phyloP scores from a whole-genome alignment of 208 protist genomes.

The Leishmania lainsoni region DNA sequence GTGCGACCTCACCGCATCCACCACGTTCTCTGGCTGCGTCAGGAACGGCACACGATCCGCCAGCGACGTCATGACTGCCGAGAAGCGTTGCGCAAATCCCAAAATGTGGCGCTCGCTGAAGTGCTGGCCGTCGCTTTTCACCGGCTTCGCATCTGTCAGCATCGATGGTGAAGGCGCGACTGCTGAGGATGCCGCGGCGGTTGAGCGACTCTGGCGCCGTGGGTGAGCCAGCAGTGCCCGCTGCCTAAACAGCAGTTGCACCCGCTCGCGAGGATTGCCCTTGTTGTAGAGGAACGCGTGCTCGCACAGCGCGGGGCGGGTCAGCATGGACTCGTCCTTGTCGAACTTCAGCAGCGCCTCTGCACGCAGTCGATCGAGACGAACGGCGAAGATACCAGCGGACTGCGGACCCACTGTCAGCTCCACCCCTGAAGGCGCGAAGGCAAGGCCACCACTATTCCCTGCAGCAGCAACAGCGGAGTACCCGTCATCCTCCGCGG shows the following conservation, averaged over 20 bases:
- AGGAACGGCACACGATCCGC: slow-evolving; percentile 40
- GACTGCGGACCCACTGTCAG: slow-evolving; percentile 40
- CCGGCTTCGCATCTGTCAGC: slow-evolving; percentile 32
- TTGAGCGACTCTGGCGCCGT: slow-evolving; percentile 10
- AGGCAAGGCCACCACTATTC: background rate
- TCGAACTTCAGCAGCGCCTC: slow-evolving; percentile 66
- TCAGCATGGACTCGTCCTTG: slow-evolving; percentile 48
- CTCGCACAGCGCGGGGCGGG: slow-evolving; percentile 55
- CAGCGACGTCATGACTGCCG: slow-evolving; percentile 48
- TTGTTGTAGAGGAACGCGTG: slow-evolving; percentile 73
- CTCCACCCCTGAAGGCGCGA: slow-evolving; percentile 10
- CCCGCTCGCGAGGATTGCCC: slow-evolving; percentile 72
- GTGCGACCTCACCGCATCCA: background rate
- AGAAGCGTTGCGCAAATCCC: slow-evolving; percentile 69
- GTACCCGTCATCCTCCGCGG: slow-evolving; percentile 8
- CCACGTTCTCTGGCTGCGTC: slow-evolving; percentile 3
- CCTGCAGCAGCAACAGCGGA: background rate
- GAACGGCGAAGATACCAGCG: slow-evolving; percentile 62
- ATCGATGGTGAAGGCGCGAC: slow-evolving; percentile 13
- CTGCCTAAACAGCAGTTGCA: slow-evolving; percentile 47
- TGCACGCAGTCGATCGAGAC: slow-evolving; percentile 59
- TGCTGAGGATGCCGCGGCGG: background rate
- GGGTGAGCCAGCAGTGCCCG: slow-evolving; percentile 15
- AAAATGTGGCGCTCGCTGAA: slow-evolving; percentile 74
- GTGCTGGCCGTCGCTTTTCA: slow-evolving; percentile 59